Conservation (phyloP, 495 filamentous ascomycete genomes). For the Cercophora sp. region DNA sequence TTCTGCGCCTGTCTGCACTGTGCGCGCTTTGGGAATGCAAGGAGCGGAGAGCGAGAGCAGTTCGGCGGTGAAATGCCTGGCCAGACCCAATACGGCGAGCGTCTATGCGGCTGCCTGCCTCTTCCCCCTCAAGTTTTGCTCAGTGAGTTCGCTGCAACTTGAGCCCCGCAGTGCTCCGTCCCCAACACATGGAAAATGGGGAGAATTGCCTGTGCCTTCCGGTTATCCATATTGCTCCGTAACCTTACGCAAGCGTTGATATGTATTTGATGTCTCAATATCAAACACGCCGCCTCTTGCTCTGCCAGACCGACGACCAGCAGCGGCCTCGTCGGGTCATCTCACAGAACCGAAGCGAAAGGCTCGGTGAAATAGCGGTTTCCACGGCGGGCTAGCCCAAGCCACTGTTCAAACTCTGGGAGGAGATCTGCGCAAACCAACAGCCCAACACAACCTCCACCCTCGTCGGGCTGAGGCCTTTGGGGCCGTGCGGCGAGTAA, state of each 20-base stretch:
- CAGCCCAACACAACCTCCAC: too few species aligned
- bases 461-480: constrained; percentile 13
- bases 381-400: neutral
- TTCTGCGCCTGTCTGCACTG: neutral
- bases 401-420: neutral
- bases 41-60: neutral
- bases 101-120: constrained; percentile 8
- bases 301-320: too few species aligned
- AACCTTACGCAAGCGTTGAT: neutral
- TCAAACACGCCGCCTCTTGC: too few species aligned
- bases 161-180: too few species aligned
- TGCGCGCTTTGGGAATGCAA: neutral
- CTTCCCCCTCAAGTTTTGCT: too few species aligned
- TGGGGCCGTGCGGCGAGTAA: too few species aligned
- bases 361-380: neutral
- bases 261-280: constrained; percentile 2
- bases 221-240: constrained; percentile 4
- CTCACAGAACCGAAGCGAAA: too few species aligned
- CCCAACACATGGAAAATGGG: neutral
- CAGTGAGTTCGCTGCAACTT: too few species aligned
- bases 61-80: neutral
- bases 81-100: constrained; percentile 9
- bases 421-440: constrained; percentile 1
- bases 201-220: neutral
- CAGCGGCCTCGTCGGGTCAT: too few species aligned